phyloP scores from a whole-genome alignment of 2,329 filamentous ascomycete species.

The Colletotrichum sansevieriae region DNA sequence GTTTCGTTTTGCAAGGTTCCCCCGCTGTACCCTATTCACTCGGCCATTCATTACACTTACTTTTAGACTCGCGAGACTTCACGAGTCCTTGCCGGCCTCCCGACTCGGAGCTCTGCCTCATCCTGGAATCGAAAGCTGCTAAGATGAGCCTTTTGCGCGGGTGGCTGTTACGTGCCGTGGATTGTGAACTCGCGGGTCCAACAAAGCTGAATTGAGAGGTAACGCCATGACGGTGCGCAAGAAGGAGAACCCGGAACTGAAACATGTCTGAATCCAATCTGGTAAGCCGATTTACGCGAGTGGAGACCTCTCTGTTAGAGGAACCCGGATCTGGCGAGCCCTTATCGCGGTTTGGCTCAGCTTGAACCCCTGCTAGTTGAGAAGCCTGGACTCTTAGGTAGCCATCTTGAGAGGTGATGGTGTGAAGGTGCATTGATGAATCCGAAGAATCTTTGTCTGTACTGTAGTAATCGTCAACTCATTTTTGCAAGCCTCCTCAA shows the following conservation, averaged over 20 bases:
- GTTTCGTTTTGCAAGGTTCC: constrained; percentile 29
- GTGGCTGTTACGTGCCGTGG: neutral
- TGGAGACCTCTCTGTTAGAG: constrained; percentile 20
- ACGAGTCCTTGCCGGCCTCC: neutral
- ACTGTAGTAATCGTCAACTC: no score
- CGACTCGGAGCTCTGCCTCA: constrained; percentile 20
- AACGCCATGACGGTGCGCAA: neutral
- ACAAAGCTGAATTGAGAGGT: constrained; percentile 3
- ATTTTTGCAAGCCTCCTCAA: no score
- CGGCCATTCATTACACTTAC: neutral
- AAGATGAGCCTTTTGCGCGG: neutral
- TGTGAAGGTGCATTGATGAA: neutral
- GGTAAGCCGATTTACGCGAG: constrained; percentile 26
- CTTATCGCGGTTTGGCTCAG: constrained; percentile 6
- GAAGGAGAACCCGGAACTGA: constrained; percentile 25
- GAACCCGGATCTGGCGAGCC: constrained; percentile 1
- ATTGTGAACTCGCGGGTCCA: neutral
- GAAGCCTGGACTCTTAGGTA: constrained; percentile 5
- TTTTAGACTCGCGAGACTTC: no score
- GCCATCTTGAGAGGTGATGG: neutral
- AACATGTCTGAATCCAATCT: constrained; percentile 34
- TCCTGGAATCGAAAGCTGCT: constrained; percentile 27
- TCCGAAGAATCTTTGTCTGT: no score
- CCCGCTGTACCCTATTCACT: neutral
- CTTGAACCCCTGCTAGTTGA: constrained; percentile 13